A percentile compares a stretch with the other conserved stretches of the same genome.
Evolutionary conservation across 2,329 filamentous ascomycete genomes (phyloP).

Genomic region (Penicillium sp.): DNA sequence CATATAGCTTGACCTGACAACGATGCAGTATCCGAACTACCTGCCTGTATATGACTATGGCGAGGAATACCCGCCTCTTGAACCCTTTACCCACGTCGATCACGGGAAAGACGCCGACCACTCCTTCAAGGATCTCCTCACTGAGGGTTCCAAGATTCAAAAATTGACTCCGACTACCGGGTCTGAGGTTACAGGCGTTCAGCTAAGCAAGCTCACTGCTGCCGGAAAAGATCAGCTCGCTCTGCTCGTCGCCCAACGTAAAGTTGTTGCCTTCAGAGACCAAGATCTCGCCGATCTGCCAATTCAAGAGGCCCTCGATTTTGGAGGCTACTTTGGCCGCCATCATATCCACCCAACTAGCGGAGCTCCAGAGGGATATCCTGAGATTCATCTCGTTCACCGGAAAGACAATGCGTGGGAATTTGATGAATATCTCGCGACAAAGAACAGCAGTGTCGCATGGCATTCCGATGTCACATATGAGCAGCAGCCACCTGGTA

Average conservation of each 20-base stretch:
- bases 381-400: conserved; percentile 74
- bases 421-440: conserved; percentile 60
- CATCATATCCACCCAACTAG: conserved; percentile 76
- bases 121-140: conserved; percentile 45
- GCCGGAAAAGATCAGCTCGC: conserved; percentile 37
- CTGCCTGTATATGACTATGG: conserved; percentile 27
- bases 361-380: conserved; percentile 67
- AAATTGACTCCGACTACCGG: conserved; percentile 36
- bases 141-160: conserved; percentile 22
- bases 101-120: conserved; percentile 45
- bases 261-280: conserved; percentile 41
- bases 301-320: conserved; percentile 66
- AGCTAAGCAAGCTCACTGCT: conserved; percentile 31
- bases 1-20: not conserved
- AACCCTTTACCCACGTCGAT: conserved; percentile 45
- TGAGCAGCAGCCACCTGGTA: conserved; percentile 83
- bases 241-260: conserved; percentile 36
- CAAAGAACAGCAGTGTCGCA: conserved; percentile 71
- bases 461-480: conserved; percentile 89
- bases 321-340: conserved; percentile 71
- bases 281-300: conserved; percentile 69
- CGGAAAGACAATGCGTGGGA: conserved; percentile 63
- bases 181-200: conserved; percentile 37
- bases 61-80: conserved; percentile 40
- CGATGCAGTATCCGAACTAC: conserved; percentile 27